Evolutionary conservation across 495 filamentous ascomycete genomes (phyloP).

Genomic region (Letharia lupina): DNA sequence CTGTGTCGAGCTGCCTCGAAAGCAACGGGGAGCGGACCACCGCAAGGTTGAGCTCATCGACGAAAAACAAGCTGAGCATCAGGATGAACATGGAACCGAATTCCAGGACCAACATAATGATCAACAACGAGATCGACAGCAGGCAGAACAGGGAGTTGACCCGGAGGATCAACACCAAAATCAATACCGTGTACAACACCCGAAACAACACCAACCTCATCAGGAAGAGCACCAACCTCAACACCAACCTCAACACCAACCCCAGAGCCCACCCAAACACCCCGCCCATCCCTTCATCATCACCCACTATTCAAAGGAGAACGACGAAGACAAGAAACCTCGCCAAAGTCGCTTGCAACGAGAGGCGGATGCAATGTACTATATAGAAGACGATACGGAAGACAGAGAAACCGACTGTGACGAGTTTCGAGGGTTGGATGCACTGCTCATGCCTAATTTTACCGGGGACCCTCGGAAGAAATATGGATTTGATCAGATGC

Average conservation of each 20-base stretch:
- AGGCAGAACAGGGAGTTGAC: neutral
- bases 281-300: neutral
- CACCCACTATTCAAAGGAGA: neutral
- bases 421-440: neutral
- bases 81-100: neutral
- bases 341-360: neutral
- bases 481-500: neutral
- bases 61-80: neutral
- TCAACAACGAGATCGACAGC: neutral
- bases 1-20: neutral
- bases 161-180: neutral
- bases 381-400: neutral
- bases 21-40: neutral
- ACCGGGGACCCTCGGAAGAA: neutral
- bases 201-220: neutral
- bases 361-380: neutral
- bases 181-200: neutral
- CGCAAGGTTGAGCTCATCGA: neutral
- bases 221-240: neutral
- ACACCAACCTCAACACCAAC: neutral
- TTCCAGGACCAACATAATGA: too few species aligned
- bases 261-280: neutral
- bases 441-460: neutral
- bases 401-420: neutral
- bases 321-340: neutral